Base-by-base conservation (phyloP, 2,329 filamentous ascomycete species). In the Aspergillus fijiensis region DNA sequence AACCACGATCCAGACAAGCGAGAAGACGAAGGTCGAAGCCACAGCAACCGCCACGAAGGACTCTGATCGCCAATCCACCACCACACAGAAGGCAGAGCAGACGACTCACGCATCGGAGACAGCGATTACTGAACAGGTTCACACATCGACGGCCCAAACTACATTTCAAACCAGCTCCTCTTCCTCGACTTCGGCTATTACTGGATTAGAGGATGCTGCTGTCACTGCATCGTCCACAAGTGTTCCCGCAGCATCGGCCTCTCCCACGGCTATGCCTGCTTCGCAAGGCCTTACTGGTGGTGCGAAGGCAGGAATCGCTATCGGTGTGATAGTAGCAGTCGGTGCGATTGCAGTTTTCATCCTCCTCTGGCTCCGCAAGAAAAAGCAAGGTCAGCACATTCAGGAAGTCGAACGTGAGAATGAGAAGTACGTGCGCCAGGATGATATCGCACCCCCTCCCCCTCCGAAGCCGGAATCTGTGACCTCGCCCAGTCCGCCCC, bases 301-400 rank as follows among this genome's bases (percentile, higher is more conserved):
- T 55, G 80, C 78, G 31, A 95, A 92, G 76, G 93, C 92, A 49
- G 95, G 95, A 61, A 85, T 97, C 63, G 91, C 89, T 5, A 87
- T 97, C 72, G 93, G 92, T 70, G 86, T 96, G 51, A 77, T 97
- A 33, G 81, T 89, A 6, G 85, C 85, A 52, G 68, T 96, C 27
- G 84, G 88, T 33, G 76, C 88, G 2, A 73, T 95, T 27, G 85
- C 87, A 31, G 79, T 87, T n/a, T 73, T 90, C 23, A 81, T 90
- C 21, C 89, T 91, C 71, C 87, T 96, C 74, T 74, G 91, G 61
- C 84, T 92, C 72, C 88, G 84, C 71, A 91, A 89, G 81, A 90
- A 89, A 82, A 85, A 88, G 73, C 79, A 83, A 64, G 74, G 79
- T 62, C 78, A 84, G 52, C 78, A 84, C 67, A 74, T 76, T 12